These are phyloP conservation scores for Lasiodiplodia hormozganensis DNA, from an alignment of 2,329 filamentous ascomycete species.

Conservation along the genomic window DNA sequence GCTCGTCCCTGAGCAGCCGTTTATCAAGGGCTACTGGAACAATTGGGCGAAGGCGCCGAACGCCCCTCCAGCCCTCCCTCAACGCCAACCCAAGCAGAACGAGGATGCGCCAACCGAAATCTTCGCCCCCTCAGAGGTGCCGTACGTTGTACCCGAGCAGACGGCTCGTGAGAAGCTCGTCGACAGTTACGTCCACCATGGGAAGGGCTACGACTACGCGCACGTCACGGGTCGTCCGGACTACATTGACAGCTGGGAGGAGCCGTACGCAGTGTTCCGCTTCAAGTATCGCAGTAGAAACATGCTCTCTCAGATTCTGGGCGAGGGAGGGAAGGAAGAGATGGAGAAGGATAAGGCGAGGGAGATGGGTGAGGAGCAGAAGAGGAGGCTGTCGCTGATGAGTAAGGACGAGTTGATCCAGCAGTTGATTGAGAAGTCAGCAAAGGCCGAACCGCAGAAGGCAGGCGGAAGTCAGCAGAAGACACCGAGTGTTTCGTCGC, in stretches of 20 bases:
- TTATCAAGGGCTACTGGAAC: slow-evolving; percentile 43
- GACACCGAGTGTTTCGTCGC: background rate
- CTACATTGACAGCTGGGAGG: slow-evolving; percentile 49
- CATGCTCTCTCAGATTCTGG: slow-evolving; percentile 45
- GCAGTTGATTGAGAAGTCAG: slow-evolving; percentile 28
- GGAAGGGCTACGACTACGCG: slow-evolving; percentile 46
- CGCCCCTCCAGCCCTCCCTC: background rate
- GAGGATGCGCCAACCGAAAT: slow-evolving; percentile 31
- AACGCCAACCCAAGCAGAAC: background rate
- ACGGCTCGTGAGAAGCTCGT: slow-evolving; percentile 34
- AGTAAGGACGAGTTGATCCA: slow-evolving; percentile 42
- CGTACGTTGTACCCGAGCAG: slow-evolving; percentile 34
- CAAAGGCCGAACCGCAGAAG: background rate
- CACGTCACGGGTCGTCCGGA: slow-evolving; percentile 47
- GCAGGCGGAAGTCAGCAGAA: background rate
- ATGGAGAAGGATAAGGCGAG: slow-evolving; percentile 34
- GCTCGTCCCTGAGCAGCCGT: slow-evolving; percentile 7
- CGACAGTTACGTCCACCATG: slow-evolving; percentile 42
- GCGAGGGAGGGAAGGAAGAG: slow-evolving; percentile 30
- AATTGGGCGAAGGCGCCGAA: slow-evolving; percentile 28
- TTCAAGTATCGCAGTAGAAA: slow-evolving; percentile 53
- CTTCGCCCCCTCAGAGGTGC: slow-evolving; percentile 40
- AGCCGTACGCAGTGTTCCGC: slow-evolving; percentile 55
- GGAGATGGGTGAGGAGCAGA: slow-evolving; percentile 6
- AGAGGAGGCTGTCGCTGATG: slow-evolving; percentile 36